Base-by-base conservation (phyloP, 352 stramenopile species). In the Blastocystis sp. region DNA sequence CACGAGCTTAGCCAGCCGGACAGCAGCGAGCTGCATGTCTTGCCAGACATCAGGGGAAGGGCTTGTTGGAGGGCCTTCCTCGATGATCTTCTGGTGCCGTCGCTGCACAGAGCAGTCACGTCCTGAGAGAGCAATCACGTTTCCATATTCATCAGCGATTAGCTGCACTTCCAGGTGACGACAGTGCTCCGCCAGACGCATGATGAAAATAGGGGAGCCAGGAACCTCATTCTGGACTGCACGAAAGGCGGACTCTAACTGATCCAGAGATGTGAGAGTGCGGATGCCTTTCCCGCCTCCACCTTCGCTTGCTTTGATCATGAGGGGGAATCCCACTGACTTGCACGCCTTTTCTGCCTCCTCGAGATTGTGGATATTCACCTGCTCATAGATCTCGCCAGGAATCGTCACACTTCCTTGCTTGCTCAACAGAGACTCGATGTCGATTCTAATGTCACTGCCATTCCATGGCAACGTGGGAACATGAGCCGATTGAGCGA, bases 11-110 rank as follows among this genome's bases (percentile, higher is more conserved):
- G 97, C 97, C 1, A 99, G 93, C 5, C 93, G 92, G 15, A 98
- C 96, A 20, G 97, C 97, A 2, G 97, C 96, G 29, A 95, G 92
- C 94, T 99, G 98, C 97, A 99, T 99, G 87, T 98, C 76, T 68
- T 94, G 93, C 96, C 96, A 99, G 20, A 98, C 94, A 45, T 98
- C 95, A 0, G 95, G 87, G 11, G 94, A 92, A 5, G 97, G 97
- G 0, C 98, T 94, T 55, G 98, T 93, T 1, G 97, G 97, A 59
- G 94, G 94, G 62, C 95, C 97, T 93, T 99, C 97, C 93, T 99
- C 97, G 79, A 99, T 98, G 90, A 99, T 99, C 93, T 99, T 99
- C 93, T 99, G 98, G 92, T 99, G 97, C 47, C 98, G 94, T 89
- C 97, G 93, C 92, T 99, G 90, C 26, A 99, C 96, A 34, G 95